These are phyloP conservation scores for Oryza punctata DNA, from an alignment of 176 grass and related monocot genomes.

Conservation along the genomic window DNA sequence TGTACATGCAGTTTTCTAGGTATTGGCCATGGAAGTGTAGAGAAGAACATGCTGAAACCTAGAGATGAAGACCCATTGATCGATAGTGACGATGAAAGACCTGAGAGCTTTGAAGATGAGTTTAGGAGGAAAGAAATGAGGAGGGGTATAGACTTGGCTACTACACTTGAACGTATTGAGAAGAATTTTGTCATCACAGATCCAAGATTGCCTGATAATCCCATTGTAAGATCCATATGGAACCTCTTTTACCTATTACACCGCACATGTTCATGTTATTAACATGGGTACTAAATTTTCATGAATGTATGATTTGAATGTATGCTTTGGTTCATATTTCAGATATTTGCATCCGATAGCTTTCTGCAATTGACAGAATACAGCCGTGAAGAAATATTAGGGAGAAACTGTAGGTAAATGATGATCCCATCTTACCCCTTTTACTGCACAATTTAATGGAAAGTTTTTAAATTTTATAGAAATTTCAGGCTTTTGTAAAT, in stretches of 20 bases:
- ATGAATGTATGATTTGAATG: neutral
- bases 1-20: constrained; percentile 53
- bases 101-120: constrained; percentile 77
- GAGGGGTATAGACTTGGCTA: constrained; percentile 94
- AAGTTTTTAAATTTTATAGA: neutral
- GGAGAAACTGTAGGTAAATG: constrained; percentile 84
- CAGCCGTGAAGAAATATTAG: constrained; percentile 83
- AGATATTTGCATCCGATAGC: constrained; percentile 95
- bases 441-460: constrained; percentile 1
- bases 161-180: constrained; percentile 94
- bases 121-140: constrained; percentile 93
- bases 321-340: constrained; percentile 18
- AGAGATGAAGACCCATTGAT: constrained; percentile 60
- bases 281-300: neutral
- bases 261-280: neutral
- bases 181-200: constrained; percentile 85
- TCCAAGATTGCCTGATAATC: constrained; percentile 77
- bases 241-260: constrained; percentile 1
- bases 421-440: neutral
- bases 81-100: constrained; percentile 83
- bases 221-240: constrained; percentile 58
- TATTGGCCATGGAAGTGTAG: constrained; percentile 47
- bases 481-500: constrained; percentile 6
- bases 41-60: constrained; percentile 61
- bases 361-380: constrained; percentile 85